These are phyloP conservation scores for Kodamaea kakaduensis DNA, from an alignment of 805 yeast genomes.

Conservation along the genomic window DNA sequence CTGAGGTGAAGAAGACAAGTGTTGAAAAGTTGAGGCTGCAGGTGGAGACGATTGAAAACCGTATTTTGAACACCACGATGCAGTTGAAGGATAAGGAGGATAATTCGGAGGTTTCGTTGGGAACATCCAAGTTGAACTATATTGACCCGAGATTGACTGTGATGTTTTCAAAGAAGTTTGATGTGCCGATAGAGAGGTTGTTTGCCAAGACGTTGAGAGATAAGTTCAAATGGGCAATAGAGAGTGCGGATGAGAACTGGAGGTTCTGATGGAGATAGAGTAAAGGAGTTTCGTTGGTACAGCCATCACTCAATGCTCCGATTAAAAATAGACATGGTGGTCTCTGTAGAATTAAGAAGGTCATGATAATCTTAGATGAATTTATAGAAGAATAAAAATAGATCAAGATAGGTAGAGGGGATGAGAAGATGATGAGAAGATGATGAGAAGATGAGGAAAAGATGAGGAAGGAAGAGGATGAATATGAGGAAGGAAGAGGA, in stretches of 20 bases:
- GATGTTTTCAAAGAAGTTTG: conserved; percentile 77
- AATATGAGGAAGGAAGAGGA: too few relatives aligned
- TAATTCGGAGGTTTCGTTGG: conserved; percentile 86
- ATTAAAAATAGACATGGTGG: too few relatives aligned
- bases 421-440: too few relatives aligned
- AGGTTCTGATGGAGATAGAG: conserved; percentile 46
- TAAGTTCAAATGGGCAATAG: conserved; percentile 94
- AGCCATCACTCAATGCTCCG: too few relatives aligned
- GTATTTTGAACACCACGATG: conserved; percentile 63
- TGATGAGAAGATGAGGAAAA: too few relatives aligned
- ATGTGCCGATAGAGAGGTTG: conserved; percentile 88
- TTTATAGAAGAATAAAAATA: too few relatives aligned
- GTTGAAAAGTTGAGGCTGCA: conserved; percentile 72
- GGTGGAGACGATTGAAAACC: conserved; percentile 64
- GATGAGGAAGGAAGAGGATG: too few relatives aligned
- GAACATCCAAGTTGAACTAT: conserved; percentile 91
- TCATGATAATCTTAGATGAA: too few relatives aligned
- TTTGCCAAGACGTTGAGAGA: conserved; percentile 89
- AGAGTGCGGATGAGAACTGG: conserved; percentile 86
- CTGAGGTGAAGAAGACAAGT: conserved; percentile 50
- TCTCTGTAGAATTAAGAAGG: too few relatives aligned
- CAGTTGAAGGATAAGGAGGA: conserved; percentile 91
- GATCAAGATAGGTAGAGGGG: too few relatives aligned
- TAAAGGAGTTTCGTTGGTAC: too few relatives aligned
- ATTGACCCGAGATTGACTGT: conserved; percentile 92